A percentile compares a stretch with the other conserved stretches of the same genome.
These are phyloP conservation scores for Penicillium verhagenii DNA, from an alignment of 495 filamentous ascomycete species.

Conservation along the genomic window DNA sequence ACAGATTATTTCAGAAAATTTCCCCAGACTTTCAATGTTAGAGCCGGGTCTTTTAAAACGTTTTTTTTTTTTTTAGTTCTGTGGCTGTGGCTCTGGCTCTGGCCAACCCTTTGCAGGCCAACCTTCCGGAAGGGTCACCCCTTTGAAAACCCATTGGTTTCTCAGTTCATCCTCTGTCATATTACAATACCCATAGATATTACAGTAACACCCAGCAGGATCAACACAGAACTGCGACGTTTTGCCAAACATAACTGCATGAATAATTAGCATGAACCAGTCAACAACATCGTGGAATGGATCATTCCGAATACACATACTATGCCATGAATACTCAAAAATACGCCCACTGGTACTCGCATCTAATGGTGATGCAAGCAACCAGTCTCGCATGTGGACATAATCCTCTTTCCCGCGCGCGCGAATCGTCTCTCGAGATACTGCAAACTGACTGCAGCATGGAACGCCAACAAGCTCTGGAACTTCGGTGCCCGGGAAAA, in stretches of 20 bases:
- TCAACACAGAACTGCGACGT: conserved; percentile 32
- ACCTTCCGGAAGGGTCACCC: conserved; percentile 15
- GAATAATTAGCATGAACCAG: conserved; percentile 1
- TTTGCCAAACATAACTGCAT: conserved; percentile 30
- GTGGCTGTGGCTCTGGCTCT: background rate
- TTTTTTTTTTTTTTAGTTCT: background rate
- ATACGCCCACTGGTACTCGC: conserved; percentile 58
- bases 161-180: conserved; percentile 18
- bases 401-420: conserved; percentile 50
- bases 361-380: conserved; percentile 54
- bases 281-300: background rate
- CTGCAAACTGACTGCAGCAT: conserved; percentile 73
- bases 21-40: no score
- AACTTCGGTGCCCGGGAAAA: conserved; percentile 37
- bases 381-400: conserved; percentile 53
- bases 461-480: conserved; percentile 35
- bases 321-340: conserved; percentile 72
- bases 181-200: conserved; percentile 36
- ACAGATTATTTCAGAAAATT: no score
- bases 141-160: conserved; percentile 27
- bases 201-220: conserved; percentile 38
- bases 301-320: conserved; percentile 30
- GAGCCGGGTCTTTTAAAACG: background rate
- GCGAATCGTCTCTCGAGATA: conserved; percentile 49
- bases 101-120: conserved; percentile 7